Base-by-base conservation (phyloP, 108 stramenopile genomes). In the Nitzschia sp. region DNA sequence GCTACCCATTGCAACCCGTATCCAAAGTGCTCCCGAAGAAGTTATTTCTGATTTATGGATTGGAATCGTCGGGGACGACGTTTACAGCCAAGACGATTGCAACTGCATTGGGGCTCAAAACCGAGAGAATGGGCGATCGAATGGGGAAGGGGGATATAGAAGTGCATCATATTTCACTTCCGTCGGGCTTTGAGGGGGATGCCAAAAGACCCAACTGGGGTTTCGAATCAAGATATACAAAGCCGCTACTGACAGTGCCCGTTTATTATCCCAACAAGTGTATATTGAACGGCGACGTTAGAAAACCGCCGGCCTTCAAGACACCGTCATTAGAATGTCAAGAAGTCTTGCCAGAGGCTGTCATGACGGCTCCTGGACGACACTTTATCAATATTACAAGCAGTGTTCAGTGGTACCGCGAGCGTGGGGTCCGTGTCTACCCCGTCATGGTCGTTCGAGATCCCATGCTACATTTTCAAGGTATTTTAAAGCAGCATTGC, bases 311-410 rank as follows among this genome's bases (percentile, higher is more conserved):
- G 1, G 26, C 54, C 5, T 24, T 27, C 54, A 55, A 27, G 19
- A 15, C 28, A 18, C 18, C 18, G 28, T 15, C 18, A 18, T 21
- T 21, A 5, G 54, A 55, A 5, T 55, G 54, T 55, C 54, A 55
- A 24, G 25, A 21, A 15, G 28, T 55, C 23, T 15, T 55, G 54
- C 26, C 26, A 18, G 19, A 21, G 17, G 15, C 54, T 2, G 25
- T 18, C 13, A 25, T 55, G 25, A 55, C 49, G 49, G 21, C 4
- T 51, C 19, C 13, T 19, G 21, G 4, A 4, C 65, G 82, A 13
- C 80, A 76, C 71, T 77, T 67, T 45, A 71, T 83, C 46, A 83
- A 83, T 27, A 74, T 79, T 24, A 70, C 74, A 11, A 38, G 34
- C 31, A 79, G 80, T 34, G 60, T 83, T 36, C 45, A 80, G 25